Percentiles rank a stretch among this genome's conserved stretches.
Conservation (phyloP, 495 filamentous ascomycete genomes). For the Talaromyces thailandensis region DNA sequence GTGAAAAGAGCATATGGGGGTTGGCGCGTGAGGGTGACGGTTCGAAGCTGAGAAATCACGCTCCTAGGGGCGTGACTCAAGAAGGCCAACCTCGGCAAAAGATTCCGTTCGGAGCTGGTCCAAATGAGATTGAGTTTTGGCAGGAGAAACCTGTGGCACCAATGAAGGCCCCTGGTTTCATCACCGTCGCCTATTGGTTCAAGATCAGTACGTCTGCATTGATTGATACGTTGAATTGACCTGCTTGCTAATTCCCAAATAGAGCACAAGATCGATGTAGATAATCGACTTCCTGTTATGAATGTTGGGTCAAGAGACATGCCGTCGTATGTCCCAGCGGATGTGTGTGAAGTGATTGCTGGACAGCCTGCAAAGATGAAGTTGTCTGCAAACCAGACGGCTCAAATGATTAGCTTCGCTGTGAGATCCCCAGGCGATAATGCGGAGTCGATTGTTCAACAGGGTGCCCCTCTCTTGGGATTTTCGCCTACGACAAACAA, state of each 20-base stretch:
- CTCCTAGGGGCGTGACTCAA: neutral
- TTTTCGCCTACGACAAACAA: slow-evolving; percentile 19
- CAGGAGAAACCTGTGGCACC: slow-evolving; percentile 10
- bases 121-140: slow-evolving; percentile 39
- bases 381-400: slow-evolving; percentile 40
- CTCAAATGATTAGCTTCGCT: slow-evolving; percentile 56
- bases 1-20: slow-evolving; percentile 36
- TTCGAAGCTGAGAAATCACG: slow-evolving; percentile 6
- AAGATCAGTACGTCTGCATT: slow-evolving; percentile 22
- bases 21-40: slow-evolving; percentile 35
- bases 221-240: neutral
- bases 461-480: slow-evolving; percentile 40
- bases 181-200: slow-evolving; percentile 46
- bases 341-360: slow-evolving; percentile 48
- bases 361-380: slow-evolving; percentile 52
- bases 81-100: neutral
- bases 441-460: slow-evolving; percentile 46
- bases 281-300: slow-evolving; percentile 51
- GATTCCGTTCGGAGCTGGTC: slow-evolving; percentile 24
- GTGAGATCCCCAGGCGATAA: slow-evolving; percentile 54
- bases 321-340: slow-evolving; percentile 53
- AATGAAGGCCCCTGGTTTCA: slow-evolving; percentile 17
- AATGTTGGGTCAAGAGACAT: slow-evolving; percentile 49
- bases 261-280: slow-evolving; percentile 17
- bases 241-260: neutral